phyloP scores from a whole-genome alignment of 2,329 filamentous ascomycete species.

The Westerdykella sp. region DNA sequence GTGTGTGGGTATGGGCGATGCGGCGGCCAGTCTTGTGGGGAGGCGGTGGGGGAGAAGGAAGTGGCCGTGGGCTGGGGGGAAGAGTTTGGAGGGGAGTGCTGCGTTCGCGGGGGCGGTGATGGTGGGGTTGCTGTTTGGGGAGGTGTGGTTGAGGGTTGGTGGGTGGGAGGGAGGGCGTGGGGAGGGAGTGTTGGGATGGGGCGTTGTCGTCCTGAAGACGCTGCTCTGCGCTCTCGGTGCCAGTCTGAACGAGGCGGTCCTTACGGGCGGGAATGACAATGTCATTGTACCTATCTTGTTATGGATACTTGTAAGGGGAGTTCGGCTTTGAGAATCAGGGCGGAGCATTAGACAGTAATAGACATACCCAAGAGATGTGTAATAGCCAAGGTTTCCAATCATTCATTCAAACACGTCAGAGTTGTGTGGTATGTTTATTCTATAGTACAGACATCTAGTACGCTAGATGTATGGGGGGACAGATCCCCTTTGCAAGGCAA shows the following conservation, averaged over 20 bases:
- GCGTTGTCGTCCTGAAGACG: slow-evolving; percentile 51
- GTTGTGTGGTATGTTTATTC: no score
- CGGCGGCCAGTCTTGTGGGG: slow-evolving; percentile 84
- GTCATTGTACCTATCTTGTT: slow-evolving; percentile 90
- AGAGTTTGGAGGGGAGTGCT: slow-evolving; percentile 79
- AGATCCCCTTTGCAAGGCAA: no score
- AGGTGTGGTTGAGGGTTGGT: slow-evolving; percentile 68
- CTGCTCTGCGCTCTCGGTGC: slow-evolving; percentile 66
- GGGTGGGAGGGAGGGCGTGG: slow-evolving; percentile 51
- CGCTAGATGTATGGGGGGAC: no score
- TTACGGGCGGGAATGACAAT: slow-evolving; percentile 97
- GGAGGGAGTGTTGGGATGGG: slow-evolving; percentile 16
- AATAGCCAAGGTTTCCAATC: no score
- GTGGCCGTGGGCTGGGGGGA: slow-evolving; percentile 95
- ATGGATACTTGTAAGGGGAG: slow-evolving; percentile 83
- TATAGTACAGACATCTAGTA: no score
- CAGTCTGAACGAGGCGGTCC: slow-evolving; percentile 86
- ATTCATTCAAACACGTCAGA: no score
- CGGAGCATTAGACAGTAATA: not conserved
- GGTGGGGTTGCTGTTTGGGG: slow-evolving; percentile 62
- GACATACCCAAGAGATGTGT: not conserved
- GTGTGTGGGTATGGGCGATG: slow-evolving; percentile 92
- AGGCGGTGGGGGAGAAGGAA: slow-evolving; percentile 78
- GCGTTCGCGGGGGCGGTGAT: slow-evolving; percentile 81
- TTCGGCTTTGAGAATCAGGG: slow-evolving; percentile 41